Evolutionary conservation across 129 eudicot species (phyloP).

Genomic region (Tagetes erecta): DNA sequence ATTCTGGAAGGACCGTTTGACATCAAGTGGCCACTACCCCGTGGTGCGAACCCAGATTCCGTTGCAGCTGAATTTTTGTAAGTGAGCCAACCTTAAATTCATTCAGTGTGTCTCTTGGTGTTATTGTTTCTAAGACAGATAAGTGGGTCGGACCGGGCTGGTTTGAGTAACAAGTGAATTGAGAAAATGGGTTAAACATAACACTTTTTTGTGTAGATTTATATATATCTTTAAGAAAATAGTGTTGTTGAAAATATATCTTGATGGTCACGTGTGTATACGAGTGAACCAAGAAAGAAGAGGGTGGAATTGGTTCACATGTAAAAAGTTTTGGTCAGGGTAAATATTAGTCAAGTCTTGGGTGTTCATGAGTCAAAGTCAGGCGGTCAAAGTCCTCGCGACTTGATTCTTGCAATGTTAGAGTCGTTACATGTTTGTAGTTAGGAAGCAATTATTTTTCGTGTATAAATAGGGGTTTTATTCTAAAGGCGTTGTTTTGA

Average conservation of each 20-base stretch:
- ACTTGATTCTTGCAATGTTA: too few species aligned
- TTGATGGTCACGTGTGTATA: too few species aligned
- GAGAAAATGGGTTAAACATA: not conserved
- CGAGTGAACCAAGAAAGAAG: too few species aligned
- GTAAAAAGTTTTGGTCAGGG: too few species aligned
- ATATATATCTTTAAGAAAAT: not conserved
- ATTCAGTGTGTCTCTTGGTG: constrained; percentile 1
- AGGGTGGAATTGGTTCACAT: too few species aligned
- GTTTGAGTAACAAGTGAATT: not conserved
- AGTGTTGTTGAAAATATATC: not conserved
- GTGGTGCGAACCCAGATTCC: constrained; percentile 38
- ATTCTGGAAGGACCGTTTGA: constrained; percentile 39
- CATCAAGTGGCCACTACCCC: constrained; percentile 39
- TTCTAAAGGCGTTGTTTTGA: too few species aligned
- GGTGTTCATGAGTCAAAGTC: too few species aligned
- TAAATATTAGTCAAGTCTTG: too few species aligned
- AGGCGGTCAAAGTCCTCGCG: too few species aligned
- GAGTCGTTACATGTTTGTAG: too few species aligned
- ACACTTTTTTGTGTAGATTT: not conserved
- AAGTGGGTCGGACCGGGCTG: not conserved
- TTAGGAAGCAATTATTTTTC: too few species aligned
- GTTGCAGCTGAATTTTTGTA: constrained; percentile 42
- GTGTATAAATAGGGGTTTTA: too few species aligned
- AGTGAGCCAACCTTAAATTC: constrained; percentile 23
- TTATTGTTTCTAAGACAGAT: not conserved